These are phyloP conservation scores for Quercus bicolor DNA, from an alignment of 306 rosid genomes.

Conservation along the genomic window DNA sequence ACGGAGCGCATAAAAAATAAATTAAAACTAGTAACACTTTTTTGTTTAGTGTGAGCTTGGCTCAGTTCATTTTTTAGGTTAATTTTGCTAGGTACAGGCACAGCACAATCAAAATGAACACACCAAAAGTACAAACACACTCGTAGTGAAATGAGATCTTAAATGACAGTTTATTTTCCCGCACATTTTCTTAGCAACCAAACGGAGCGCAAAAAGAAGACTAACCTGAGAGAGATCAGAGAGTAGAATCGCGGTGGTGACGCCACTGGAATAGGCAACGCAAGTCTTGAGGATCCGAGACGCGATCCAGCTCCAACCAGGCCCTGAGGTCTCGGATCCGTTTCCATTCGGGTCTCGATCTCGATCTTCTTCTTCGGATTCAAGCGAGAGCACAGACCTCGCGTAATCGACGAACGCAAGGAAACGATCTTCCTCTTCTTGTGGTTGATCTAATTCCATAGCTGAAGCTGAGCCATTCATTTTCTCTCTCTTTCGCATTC, in stretches of 20 bases:
- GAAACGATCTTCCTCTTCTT: constrained; percentile 58
- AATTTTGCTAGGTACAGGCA: too few relatives aligned
- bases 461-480: constrained; percentile 15
- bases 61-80: background rate
- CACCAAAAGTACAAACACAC: too few relatives aligned
- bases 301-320: constrained; percentile 81
- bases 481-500: too few relatives aligned
- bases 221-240: constrained; percentile 76
- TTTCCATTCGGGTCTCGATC: constrained; percentile 31
- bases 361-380: constrained; percentile 30
- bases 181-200: constrained; percentile 5
- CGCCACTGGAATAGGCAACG: constrained; percentile 75
- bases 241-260: constrained; percentile 80
- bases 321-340: constrained; percentile 24
- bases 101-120: too few relatives aligned
- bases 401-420: constrained; percentile 68
- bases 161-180: background rate
- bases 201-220: background rate
- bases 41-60: background rate
- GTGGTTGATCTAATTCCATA: constrained; percentile 48
- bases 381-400: constrained; percentile 45
- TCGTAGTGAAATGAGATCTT: too few relatives aligned
- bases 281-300: constrained; percentile 81
- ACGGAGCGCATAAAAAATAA: background rate
- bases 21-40: background rate